These are phyloP conservation scores for Diphasiastrum complanatum DNA, from an alignment of 83 land plant species.

Conservation along the genomic window DNA sequence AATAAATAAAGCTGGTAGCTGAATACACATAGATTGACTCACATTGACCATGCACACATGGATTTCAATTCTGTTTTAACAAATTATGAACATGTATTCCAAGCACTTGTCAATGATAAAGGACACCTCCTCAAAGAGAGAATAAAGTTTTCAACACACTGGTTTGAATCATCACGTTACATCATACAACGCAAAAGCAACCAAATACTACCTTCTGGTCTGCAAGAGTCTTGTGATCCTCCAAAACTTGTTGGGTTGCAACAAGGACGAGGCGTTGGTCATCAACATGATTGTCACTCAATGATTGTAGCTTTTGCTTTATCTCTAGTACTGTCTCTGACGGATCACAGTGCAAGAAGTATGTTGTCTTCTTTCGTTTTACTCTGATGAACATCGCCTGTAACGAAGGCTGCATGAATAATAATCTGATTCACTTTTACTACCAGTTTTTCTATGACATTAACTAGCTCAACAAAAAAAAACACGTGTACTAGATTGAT, in stretches of 20 bases:
- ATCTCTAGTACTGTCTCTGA: conserved; percentile 24
- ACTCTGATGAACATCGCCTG: conserved; percentile 26
- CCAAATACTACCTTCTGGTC: conserved; percentile 16
- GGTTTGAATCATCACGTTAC: not conserved
- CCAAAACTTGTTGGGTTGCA: conserved; percentile 14
- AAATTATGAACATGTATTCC: not conserved
- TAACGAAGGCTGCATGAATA: no score
- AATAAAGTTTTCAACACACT: not conserved
- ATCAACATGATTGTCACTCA: conserved; percentile 21
- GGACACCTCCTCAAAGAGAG: no score
- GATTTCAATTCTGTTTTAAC: not conserved
- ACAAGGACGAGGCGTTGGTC: conserved; percentile 23
- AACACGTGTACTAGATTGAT: no score
- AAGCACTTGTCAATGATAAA: no score
- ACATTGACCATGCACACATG: not conserved
- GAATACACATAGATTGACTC: not conserved
- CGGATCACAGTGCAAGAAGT: conserved; percentile 25
- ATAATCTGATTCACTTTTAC: no score
- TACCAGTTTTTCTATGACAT: no score
- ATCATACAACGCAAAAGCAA: no score
- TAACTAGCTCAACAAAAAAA: no score
- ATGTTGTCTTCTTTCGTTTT: conserved; percentile 27
- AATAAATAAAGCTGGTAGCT: no score
- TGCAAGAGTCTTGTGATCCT: conserved; percentile 21
- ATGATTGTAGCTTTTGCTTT: conserved; percentile 25